These are phyloP conservation scores for Metschnikowia matae DNA, from an alignment of 805 yeast species.

Conservation along the genomic window DNA sequence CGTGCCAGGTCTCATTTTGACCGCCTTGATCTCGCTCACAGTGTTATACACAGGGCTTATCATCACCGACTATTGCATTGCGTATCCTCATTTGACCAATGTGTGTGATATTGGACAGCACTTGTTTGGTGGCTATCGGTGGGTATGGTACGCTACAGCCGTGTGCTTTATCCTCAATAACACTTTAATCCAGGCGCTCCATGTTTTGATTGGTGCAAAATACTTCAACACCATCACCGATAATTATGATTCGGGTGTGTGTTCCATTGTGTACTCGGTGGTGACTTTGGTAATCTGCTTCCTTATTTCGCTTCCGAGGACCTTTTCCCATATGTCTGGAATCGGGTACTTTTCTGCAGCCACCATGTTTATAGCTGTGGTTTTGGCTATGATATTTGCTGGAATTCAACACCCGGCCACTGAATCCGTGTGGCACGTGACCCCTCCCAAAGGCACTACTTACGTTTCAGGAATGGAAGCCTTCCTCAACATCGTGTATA, in stretches of 20 bases:
- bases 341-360: constrained; percentile 52
- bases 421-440: constrained; percentile 30
- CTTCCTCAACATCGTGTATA: constrained; percentile 54
- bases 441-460: constrained; percentile 48
- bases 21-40: constrained; percentile 47
- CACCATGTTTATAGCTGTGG: constrained; percentile 55
- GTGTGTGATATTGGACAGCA: constrained; percentile 59
- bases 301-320: constrained; percentile 52
- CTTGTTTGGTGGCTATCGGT: constrained; percentile 45
- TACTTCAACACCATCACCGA: constrained; percentile 52
- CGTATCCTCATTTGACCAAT: constrained; percentile 48
- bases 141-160: constrained; percentile 58
- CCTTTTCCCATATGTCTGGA: constrained; percentile 48
- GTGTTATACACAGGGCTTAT: constrained; percentile 55
- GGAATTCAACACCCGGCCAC: constrained; percentile 43
- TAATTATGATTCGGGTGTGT: constrained; percentile 36
- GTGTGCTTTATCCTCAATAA: constrained; percentile 51
- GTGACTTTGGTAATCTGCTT: constrained; percentile 48
- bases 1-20: constrained; percentile 54
- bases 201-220: constrained; percentile 57
- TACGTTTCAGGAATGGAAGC: constrained; percentile 55
- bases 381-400: constrained; percentile 50
- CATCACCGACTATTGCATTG: constrained; percentile 51
- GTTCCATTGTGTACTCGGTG: constrained; percentile 51
- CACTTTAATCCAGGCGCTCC: constrained; percentile 55